Evolutionary conservation across 345 rosid genomes (phyloP).

Genomic region (Aquilaria sinensis): DNA sequence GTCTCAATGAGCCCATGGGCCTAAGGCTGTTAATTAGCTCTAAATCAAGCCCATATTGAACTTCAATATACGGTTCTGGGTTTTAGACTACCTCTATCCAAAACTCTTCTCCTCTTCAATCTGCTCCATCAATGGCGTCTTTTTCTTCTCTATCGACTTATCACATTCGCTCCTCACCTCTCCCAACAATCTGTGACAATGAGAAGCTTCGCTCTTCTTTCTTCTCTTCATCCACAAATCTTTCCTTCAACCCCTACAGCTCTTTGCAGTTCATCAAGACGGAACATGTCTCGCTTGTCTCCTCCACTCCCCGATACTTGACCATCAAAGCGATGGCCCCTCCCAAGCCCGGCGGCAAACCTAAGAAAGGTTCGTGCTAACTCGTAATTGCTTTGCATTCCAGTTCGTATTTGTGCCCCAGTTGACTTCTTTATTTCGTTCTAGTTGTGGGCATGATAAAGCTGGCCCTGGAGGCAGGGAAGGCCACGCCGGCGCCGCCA

Average conservation of each 20-base stretch:
- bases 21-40: not conserved
- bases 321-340: constrained; percentile 94
- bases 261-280: constrained; percentile 43
- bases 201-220: constrained; percentile 35
- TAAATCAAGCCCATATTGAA: not conserved
- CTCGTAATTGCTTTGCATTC: not conserved
- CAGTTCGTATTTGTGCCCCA: not conserved
- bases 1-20: not conserved
- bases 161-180: constrained; percentile 20
- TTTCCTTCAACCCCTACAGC: constrained; percentile 43
- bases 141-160: constrained; percentile 31
- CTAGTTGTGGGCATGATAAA: constrained; percentile 74
- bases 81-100: constrained; percentile 20
- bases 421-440: not conserved
- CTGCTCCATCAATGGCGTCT: constrained; percentile 42
- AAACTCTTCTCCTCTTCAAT: constrained; percentile 3
- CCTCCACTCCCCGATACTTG: constrained; percentile 51
- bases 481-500: constrained; percentile 94
- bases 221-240: constrained; percentile 25
- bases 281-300: constrained; percentile 36
- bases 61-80: constrained; percentile 9
- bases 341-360: constrained; percentile 78
- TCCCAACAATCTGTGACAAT: constrained; percentile 12
- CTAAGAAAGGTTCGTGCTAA: constrained; percentile 63
- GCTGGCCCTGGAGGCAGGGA: constrained; percentile 92